Evolutionary conservation across 306 rosid species (phyloP).

Genomic region (Cicer cuneatum): DNA sequence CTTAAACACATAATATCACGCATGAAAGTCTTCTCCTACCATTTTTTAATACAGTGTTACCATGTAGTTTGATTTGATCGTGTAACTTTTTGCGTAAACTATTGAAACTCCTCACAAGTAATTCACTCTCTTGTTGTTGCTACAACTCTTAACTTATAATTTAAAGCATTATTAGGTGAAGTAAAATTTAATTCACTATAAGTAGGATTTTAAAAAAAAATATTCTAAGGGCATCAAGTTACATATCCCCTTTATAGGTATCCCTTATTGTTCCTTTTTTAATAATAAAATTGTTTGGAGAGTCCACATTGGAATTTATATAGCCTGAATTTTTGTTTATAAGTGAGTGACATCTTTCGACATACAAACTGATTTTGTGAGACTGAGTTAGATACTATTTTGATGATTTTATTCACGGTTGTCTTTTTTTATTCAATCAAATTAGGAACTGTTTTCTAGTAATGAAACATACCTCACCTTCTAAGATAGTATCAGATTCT

Average conservation of each 20-base stretch:
- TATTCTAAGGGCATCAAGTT: too few species aligned
- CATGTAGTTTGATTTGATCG: background rate
- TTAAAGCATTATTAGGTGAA: background rate
- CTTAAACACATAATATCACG: background rate
- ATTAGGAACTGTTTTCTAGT: too few species aligned
- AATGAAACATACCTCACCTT: background rate
- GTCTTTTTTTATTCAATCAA: too few species aligned
- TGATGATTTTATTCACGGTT: too few species aligned
- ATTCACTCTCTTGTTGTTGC: background rate
- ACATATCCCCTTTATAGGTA: too few species aligned
- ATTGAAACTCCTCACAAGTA: background rate
- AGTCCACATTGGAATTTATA: background rate
- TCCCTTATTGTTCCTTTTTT: background rate
- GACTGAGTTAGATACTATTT: background rate
- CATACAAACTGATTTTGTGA: background rate
- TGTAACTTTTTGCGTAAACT: background rate
- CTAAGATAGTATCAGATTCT: background rate
- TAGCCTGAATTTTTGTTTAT: background rate
- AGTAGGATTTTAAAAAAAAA: too few species aligned
- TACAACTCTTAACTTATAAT: background rate
- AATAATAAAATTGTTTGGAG: background rate
- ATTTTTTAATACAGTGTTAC: constrained; percentile 1
- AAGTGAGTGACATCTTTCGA: background rate
- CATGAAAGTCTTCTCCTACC: background rate
- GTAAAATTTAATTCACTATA: too few species aligned